A percentile compares a stretch with the other conserved stretches of the same genome.
Conservation (phyloP, 148 eudicot species). For the Silene conica region DNA sequence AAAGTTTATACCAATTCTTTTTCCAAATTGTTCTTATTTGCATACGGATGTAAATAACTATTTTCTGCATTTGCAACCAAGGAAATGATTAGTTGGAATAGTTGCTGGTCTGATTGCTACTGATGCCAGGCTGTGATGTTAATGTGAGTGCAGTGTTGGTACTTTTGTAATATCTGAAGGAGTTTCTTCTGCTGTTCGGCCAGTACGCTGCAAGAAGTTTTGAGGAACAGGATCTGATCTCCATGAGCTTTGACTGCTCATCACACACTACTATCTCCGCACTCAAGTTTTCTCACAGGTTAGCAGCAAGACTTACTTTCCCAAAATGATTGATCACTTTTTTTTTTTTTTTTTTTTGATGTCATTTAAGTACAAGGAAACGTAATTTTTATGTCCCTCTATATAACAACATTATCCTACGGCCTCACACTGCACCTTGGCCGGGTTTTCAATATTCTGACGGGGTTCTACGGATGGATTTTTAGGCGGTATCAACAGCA, state of each 20-base stretch:
- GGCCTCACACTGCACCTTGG: too few relatives aligned
- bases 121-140: background rate
- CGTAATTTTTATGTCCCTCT: too few relatives aligned
- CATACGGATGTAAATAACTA: too few relatives aligned
- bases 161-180: background rate
- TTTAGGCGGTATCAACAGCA: too few relatives aligned
- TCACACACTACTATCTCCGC: too few relatives aligned
- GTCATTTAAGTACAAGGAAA: background rate
- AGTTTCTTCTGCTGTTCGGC: background rate
- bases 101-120: background rate
- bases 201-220: background rate
- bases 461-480: too few relatives aligned
- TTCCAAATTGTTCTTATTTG: too few relatives aligned
- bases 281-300: background rate
- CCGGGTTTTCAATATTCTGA: too few relatives aligned
- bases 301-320: background rate
- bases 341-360: background rate
- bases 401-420: too few relatives aligned
- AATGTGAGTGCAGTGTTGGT: slow-evolving; percentile 7
- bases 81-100: too few relatives aligned
- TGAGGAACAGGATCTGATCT: background rate
- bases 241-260: background rate
- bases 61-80: too few relatives aligned
- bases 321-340: background rate
- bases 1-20: too few relatives aligned